Base-by-base conservation (phyloP, 1,139 yeast genomes). In the Yamadazyma aaseri region DNA sequence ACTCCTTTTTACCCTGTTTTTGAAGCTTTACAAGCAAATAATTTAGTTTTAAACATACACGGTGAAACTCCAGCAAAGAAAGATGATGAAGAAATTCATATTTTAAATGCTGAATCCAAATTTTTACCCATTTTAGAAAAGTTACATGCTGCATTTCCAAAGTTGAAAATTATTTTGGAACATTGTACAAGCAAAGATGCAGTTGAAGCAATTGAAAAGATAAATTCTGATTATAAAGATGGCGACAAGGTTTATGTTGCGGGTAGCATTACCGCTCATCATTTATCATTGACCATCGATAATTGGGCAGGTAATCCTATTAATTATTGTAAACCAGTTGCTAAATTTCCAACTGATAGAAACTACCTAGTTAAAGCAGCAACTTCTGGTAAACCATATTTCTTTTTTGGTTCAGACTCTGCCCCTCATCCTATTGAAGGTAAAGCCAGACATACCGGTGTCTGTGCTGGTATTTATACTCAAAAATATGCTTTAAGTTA, bases 261-360 rank as follows among this genome's bases (percentile, higher is more conserved):
- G 15, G 98, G 96, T 1, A 81, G 97, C 3, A 86, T 92, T 44
- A 92, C 98, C 8, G 97, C 97, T 4, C 99, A 92, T 56, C 99
- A 92, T 56, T 70, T 92, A 42, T 85, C 75, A 38, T 67, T 92
- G 38, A 90, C 95, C 3, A 80, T 94, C 34, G 97, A 94, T 57
- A 81, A 80, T 45, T 94, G 97, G 97, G 97, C 97, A 4, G 97
- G 97, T 3, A 85, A 89, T 54, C 90, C 97, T 26, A 77, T 87
- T 52, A 87, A 92, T 53, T 92, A 82, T 62, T 92, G 99, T 69
- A 92, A 94, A 58, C 99, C 98, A 6, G 98, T 92, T 31, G 98
- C 98, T 22, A 92, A 92, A 57, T 67, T 90, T 26, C 97, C 97
- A 17, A 71, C 66, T 20, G 98, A 92, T 55, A 77, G 85, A 50